Evolutionary conservation across 2,329 filamentous ascomycete species (phyloP).

Genomic region (Fusarium redolens): DNA sequence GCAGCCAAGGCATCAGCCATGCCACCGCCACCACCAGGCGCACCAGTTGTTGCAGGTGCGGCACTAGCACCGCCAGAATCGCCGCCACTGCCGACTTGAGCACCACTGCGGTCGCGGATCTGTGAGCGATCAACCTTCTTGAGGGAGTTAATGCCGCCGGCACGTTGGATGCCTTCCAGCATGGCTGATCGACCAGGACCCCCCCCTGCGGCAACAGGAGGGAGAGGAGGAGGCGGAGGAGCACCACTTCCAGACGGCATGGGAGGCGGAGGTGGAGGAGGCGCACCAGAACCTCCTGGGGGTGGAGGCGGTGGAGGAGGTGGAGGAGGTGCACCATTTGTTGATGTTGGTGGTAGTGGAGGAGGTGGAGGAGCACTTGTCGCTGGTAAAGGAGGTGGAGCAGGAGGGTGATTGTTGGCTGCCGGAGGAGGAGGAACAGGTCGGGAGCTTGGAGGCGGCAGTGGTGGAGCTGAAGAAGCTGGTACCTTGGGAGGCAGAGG

Average conservation of each 20-base stretch:
- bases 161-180: constrained; percentile 77
- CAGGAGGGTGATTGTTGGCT: constrained; percentile 48
- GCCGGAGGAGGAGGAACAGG: constrained; percentile 65
- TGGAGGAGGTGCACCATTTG: constrained; percentile 56
- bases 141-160: constrained; percentile 73
- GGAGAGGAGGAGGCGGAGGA: constrained; percentile 57
- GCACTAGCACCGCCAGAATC: constrained; percentile 64
- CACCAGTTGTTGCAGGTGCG: constrained; percentile 62
- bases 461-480: constrained; percentile 57
- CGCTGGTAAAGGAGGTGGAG: constrained; percentile 59
- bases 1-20: constrained; percentile 87
- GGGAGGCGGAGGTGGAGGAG: constrained; percentile 45
- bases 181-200: constrained; percentile 67
- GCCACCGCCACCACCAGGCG: constrained; percentile 69
- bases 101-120: constrained; percentile 78
- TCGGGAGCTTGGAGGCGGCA: constrained; percentile 63
- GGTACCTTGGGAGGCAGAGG: constrained; percentile 63
- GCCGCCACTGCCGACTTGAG: constrained; percentile 63
- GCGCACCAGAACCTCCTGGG: constrained; percentile 49
- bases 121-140: constrained; percentile 79
- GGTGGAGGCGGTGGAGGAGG: constrained; percentile 65
- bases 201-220: constrained; percentile 50
- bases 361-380: constrained; percentile 51
- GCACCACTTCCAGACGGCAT: constrained; percentile 44
- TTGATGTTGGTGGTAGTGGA: constrained; percentile 45